Percentiles rank a stretch among this genome's conserved stretches.
phyloP scores from a whole-genome alignment of 305 asterid genomes.

The Caryopteris hybrid region DNA sequence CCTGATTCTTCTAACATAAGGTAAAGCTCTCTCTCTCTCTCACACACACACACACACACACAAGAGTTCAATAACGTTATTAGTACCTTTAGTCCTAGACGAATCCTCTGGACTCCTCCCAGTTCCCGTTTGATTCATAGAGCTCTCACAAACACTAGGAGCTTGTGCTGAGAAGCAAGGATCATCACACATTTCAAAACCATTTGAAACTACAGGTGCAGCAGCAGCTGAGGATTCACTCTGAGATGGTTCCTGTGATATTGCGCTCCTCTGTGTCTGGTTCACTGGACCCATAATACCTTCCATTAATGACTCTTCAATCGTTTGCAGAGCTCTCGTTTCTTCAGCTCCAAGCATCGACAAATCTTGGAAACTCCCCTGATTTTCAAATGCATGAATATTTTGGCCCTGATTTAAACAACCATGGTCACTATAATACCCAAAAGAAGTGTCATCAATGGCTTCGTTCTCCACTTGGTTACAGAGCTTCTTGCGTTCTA shows the following conservation, averaged over 20 bases:
- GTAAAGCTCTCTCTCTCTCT: background rate
- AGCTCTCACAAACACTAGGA: slow-evolving; percentile 50
- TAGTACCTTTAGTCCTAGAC: slow-evolving; percentile 48
- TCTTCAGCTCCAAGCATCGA: slow-evolving; percentile 37
- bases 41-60: too few relatives aligned
- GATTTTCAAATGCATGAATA: slow-evolving; percentile 35
- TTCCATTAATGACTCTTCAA: slow-evolving; percentile 53
- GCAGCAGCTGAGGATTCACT: slow-evolving; percentile 82
- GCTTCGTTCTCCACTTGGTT: slow-evolving; percentile 37
- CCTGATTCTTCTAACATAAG: background rate
- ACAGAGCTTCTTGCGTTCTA: slow-evolving; percentile 60
- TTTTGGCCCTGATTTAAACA: slow-evolving; percentile 34
- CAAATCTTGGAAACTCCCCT: slow-evolving; percentile 35
- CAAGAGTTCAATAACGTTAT: background rate
- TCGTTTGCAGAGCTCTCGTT: slow-evolving; percentile 35
- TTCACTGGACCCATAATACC: slow-evolving; percentile 41
- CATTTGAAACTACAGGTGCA: slow-evolving; percentile 38
- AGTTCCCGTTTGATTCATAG: slow-evolving; percentile 47
- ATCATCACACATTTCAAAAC: slow-evolving; percentile 56
- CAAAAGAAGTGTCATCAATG: slow-evolving; percentile 36
- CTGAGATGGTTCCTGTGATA: slow-evolving; percentile 69
- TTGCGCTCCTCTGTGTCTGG: slow-evolving; percentile 34
- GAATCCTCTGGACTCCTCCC: slow-evolving; percentile 47
- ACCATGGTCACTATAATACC: slow-evolving; percentile 33
- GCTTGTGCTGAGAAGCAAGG: slow-evolving; percentile 58